A percentile compares a stretch with the other conserved stretches of the same genome.
phyloP scores from a whole-genome alignment of 208 protist genomes.

The Acanthamoeba lenticulata region DNA sequence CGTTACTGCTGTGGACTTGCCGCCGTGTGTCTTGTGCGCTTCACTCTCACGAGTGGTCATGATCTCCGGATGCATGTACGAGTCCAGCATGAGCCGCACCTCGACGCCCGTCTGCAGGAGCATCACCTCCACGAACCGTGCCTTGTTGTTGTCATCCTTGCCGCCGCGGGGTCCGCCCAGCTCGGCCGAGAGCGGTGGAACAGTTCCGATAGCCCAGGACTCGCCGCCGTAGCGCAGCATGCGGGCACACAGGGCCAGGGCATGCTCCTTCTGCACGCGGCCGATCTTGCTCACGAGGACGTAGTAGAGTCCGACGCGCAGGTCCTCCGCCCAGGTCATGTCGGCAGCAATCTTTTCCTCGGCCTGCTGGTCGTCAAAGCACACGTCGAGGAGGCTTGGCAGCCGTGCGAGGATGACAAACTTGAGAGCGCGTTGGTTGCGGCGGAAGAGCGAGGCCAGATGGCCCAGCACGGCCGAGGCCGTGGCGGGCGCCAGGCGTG shows the following conservation, averaged over 20 bases:
- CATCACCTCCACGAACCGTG: constrained; percentile 53
- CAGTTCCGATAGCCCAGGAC: constrained; percentile 5
- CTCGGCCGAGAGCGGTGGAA: not conserved
- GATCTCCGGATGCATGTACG: constrained; percentile 56
- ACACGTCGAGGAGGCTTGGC: not conserved
- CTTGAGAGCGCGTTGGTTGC: constrained; percentile 58
- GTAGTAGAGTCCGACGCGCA: constrained; percentile 52
- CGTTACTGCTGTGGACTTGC: too few species aligned
- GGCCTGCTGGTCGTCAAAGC: not conserved
- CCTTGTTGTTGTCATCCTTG: not conserved
- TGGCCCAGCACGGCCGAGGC: not conserved
- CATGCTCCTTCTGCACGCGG: constrained; percentile 30
- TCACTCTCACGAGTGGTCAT: not conserved
- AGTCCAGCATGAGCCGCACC: constrained; percentile 26
- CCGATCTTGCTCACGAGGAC: constrained; percentile 56
- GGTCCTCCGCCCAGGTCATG: not conserved
- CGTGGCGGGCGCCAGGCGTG: not conserved
- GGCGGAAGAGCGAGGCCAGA: constrained; percentile 28
- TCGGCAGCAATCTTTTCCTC: not conserved
- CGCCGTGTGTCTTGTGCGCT: too few species aligned
- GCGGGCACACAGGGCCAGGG: constrained; percentile 34
- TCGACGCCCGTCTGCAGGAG: constrained; percentile 44
- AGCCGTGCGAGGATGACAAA: constrained; percentile 47
- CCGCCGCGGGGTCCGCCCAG: not conserved
- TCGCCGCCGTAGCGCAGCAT: constrained; percentile 57